A percentile compares a stretch with the other conserved stretches of the same genome.
phyloP scores from a whole-genome alignment of 495 filamentous ascomycete genomes.

The Apodospora peruviana region DNA sequence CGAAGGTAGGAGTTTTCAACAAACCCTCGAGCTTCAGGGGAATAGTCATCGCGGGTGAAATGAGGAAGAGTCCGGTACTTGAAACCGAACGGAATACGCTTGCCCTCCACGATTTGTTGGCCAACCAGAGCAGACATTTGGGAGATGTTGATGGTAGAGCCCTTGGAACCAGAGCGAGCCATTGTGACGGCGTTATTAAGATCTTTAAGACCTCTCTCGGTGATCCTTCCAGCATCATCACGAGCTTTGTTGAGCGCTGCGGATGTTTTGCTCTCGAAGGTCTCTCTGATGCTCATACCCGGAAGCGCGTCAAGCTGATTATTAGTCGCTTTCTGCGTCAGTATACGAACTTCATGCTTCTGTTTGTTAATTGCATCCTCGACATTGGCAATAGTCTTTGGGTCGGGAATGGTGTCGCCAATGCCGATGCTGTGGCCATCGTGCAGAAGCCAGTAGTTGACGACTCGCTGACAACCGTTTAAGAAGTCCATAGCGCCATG shows the following conservation, averaged over 20 bases:
- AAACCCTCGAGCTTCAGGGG: conserved; percentile 92
- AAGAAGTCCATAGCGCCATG: conserved; percentile 89
- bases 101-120: conserved; percentile 96
- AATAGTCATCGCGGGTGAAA: conserved; percentile 99
- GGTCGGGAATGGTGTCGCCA: conserved; percentile 93
- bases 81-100: conserved; percentile 99
- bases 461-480: conserved; percentile 86
- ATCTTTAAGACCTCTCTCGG: conserved; percentile 88
- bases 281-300: conserved; percentile 97
- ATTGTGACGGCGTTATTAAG: conserved; percentile 93
- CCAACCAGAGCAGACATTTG: conserved; percentile 98
- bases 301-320: conserved; percentile 83
- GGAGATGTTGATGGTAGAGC: conserved; percentile 97
- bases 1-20: conserved; percentile 98
- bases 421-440: conserved; percentile 98
- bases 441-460: conserved; percentile 97
- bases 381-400: conserved; percentile 72
- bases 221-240: conserved; percentile 89
- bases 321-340: conserved; percentile 71
- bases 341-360: conserved; percentile 69
- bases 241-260: conserved; percentile 90
- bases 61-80: conserved; percentile 96
- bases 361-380: conserved; percentile 68
- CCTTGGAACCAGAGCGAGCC: conserved; percentile 94
- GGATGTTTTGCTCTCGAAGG: conserved; percentile 93